Evolutionary conservation across 495 filamentous ascomycete species (phyloP), one percentile per base, ranked within the genome.

Genomic region (Penicillium goetzii): DNA sequence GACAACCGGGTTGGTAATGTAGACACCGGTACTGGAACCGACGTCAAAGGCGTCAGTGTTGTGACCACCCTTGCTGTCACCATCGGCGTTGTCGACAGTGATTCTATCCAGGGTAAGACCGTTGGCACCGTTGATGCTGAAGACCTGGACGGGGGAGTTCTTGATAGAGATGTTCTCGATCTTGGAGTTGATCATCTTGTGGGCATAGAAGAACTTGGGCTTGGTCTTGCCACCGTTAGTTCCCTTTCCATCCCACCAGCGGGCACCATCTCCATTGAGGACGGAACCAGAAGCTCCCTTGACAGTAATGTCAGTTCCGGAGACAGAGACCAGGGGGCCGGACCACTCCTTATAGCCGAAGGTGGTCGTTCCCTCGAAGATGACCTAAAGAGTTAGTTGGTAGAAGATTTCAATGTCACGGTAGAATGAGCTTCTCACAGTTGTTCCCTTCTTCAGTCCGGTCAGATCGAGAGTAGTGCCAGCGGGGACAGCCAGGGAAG

Each of bases 11-110:
- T 47, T 58, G 56, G 38, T 58, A 40, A 58, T 47, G 26, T 84
- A 78, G 6, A 89, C 80, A 40, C 69, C 74, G 36, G 74, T 78
- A 4, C 76, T 81, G 1, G 62, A 66, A 11, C 86, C 82, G 62
- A 90, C 76, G 61, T 90, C 88, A 68, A 90, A 90, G 7, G 79
- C 88, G 64, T 90, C 88, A 5, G 88, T 89, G 74, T 90, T 90
- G 65, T 87, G 83, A 10, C 83, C 87, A 12, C 74, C 72, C 17
- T 67, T 60, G 5, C 55, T 63, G 57, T 86, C 81, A 19, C 86
- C 88, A 30, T 75, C 86, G 5, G 76, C 76, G 74, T 88, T 86
- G 62, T 90, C 81, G 60, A 91, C 83, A 5, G 82, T 86, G 59
- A 89, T 79, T 28, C 73, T 66, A 33, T 68, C 72, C 23, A 91